A percentile compares a stretch with the other conserved stretches of the same genome.
These are phyloP conservation scores for Cymodocea nodosa DNA, from an alignment of 116 monocot genomes.

Conservation along the genomic window DNA sequence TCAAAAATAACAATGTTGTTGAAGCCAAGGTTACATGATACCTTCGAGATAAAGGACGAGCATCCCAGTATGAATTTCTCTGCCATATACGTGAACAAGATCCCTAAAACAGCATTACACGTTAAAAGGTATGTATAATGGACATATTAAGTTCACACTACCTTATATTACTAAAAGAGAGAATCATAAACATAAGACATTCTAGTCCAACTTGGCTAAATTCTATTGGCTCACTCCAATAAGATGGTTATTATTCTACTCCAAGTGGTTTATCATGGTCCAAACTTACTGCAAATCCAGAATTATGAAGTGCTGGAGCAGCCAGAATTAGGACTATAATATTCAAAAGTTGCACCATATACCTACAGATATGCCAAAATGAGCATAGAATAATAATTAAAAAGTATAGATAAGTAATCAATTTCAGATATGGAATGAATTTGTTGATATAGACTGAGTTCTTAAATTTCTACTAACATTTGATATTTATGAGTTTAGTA, in stretches of 20 bases:
- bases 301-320: conserved; percentile 77
- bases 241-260: neutral
- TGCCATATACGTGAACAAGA: conserved; percentile 97
- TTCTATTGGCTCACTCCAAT: neutral
- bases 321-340: conserved; percentile 52
- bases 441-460: no score
- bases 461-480: no score
- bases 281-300: conserved; percentile 91
- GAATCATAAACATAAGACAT: neutral
- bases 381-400: no score
- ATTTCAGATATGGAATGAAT: no score
- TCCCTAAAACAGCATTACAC: conserved; percentile 38
- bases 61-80: conserved; percentile 87
- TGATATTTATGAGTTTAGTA: no score
- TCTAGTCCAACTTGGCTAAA: no score
- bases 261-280: neutral
- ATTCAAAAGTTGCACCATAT: conserved; percentile 84
- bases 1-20: neutral
- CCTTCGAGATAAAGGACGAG: conserved; percentile 87
- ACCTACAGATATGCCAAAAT: conserved; percentile 26
- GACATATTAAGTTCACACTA: neutral
- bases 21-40: conserved; percentile 8
- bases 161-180: neutral
- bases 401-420: no score
- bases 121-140: neutral